Evolutionary conservation across 2,329 filamentous ascomycete genomes (phyloP), one percentile per base, ranked within the genome.

Genomic region (Cercospora nicotianae): DNA sequence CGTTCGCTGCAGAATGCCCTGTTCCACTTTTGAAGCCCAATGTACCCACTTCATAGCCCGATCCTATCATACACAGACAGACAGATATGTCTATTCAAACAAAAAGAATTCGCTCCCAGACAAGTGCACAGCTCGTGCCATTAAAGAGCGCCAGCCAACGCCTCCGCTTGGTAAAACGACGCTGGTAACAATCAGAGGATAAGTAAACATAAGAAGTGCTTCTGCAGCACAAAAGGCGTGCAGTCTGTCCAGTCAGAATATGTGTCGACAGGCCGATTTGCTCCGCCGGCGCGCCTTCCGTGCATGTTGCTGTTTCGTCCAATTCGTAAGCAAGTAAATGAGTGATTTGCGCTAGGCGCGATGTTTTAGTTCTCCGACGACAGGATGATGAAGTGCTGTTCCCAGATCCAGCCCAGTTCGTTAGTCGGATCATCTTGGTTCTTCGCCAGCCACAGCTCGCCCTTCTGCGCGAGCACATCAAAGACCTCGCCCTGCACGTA

Each of bases 331-430:
- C 28, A 59, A 59, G n/a, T 10, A 23, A 59, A 28, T 28, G 48
- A 55, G 48, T 36, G 48, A 45, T 30, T 26, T 10, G 23, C 18
- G 33, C 18, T 30, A 18, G 12, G 28, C 33, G 42, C 31, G 59
- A 18, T 9, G 16, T 23, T 58, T 23, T 65, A 69, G 60, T 66
- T 65, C 58, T 74, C 72, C 51, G 63, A 48, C 10, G 70, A 72
- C 23, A 78, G 68, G 48, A 78, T 73, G 66, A 78, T 78, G 84
- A 99, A 99, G 82, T 99, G 95, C 80, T 97, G 97, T 75, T 94
- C 96, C 95, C 95, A 99, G 75, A 99, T 97, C 95, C 95, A 99
- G 62, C 95, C 95, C 36, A 98, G 89, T 72, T 89, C 86, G 72
- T 91, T 87, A 10, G 83, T 85, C 1, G 88, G 83, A 79, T 99